Percentiles rank a stretch among this genome's conserved stretches.
Conservation (phyloP, 768 basidiomycete genomes). For the Panaeolus cyanescens region DNA sequence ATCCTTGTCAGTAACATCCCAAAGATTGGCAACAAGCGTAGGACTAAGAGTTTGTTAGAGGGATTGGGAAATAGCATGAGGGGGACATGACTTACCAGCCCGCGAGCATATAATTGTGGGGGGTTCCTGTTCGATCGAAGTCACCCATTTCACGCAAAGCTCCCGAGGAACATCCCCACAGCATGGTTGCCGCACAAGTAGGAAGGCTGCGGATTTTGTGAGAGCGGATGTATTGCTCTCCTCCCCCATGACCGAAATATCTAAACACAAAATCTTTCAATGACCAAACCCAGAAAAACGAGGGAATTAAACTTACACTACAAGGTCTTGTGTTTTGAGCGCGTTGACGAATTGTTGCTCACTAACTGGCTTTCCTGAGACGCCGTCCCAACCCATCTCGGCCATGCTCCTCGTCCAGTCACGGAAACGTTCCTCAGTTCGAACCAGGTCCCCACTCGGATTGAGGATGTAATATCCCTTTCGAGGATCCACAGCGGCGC, state of each 20-base stretch:
- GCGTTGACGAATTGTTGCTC: conserved; percentile 84
- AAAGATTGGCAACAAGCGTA: conserved; percentile 90
- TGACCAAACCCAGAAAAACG: not conserved
- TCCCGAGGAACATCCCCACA: conserved; percentile 99
- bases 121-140: conserved; percentile 90
- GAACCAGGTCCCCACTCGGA: conserved; percentile 85
- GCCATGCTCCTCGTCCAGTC: conserved; percentile 79
- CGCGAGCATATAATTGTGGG: conserved; percentile 94
- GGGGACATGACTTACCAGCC: conserved; percentile 74
- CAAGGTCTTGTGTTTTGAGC: conserved; percentile 72
- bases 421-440: conserved; percentile 82
- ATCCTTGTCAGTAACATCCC: conserved; percentile 98
- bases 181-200: conserved; percentile 91
- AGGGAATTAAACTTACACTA: conserved; percentile 67
- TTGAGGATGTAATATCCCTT: conserved; percentile 87
- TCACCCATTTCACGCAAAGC: conserved; percentile 88
- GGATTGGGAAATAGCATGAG: not conserved
- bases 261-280: conserved; percentile 38
- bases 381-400: conserved; percentile 79
- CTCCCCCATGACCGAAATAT: conserved; percentile 97
- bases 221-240: conserved; percentile 90
- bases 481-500: conserved; percentile 59
- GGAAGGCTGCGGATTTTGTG: conserved; percentile 81
- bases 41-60: conserved; percentile 52
- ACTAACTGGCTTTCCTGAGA: conserved; percentile 72